These are phyloP conservation scores for Blastobotrys niveus DNA, from an alignment of 1,139 yeast genomes.

Conservation along the genomic window DNA sequence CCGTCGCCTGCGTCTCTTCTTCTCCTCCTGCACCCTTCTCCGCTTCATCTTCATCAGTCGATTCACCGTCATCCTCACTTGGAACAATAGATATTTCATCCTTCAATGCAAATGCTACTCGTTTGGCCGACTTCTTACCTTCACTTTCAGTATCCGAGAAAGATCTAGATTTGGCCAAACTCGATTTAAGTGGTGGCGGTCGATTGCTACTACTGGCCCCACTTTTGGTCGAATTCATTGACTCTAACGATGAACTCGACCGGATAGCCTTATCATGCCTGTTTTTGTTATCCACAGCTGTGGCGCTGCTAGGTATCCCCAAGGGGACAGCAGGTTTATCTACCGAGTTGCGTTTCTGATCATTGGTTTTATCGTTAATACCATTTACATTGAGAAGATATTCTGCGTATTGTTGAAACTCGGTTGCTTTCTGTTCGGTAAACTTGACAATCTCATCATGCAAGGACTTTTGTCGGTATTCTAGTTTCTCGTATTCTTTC, in stretches of 20 bases:
- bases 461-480: constrained; percentile 16
- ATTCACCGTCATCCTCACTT: constrained; percentile 2
- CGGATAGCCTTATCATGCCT: no score
- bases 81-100: constrained; percentile 16
- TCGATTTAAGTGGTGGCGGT: constrained; percentile 15
- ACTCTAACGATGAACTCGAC: not conserved
- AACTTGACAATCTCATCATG: constrained; percentile 20
- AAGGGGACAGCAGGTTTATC: no score
- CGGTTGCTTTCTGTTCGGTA: constrained; percentile 18
- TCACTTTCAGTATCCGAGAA: constrained; percentile 3
- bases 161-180: constrained; percentile 10
- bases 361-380: not conserved
- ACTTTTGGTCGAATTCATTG: not conserved
- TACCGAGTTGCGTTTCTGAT: not conserved
- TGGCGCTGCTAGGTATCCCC: no score
- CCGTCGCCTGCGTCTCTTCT: constrained; percentile 1
- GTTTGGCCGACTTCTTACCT: constrained; percentile 16
- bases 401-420: constrained; percentile 18
- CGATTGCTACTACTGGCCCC: constrained; percentile 1
- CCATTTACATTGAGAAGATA: constrained; percentile 3
- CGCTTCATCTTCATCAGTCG: constrained; percentile 2
- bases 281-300: no score
- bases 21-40: constrained; percentile 1
- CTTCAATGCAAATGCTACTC: constrained; percentile 21
- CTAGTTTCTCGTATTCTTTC: constrained; percentile 12